A percentile compares a stretch with the other conserved stretches of the same genome.
phyloP scores from a whole-genome alignment of 148 eudicot genomes.

The Tetragonia tetragonoides region DNA sequence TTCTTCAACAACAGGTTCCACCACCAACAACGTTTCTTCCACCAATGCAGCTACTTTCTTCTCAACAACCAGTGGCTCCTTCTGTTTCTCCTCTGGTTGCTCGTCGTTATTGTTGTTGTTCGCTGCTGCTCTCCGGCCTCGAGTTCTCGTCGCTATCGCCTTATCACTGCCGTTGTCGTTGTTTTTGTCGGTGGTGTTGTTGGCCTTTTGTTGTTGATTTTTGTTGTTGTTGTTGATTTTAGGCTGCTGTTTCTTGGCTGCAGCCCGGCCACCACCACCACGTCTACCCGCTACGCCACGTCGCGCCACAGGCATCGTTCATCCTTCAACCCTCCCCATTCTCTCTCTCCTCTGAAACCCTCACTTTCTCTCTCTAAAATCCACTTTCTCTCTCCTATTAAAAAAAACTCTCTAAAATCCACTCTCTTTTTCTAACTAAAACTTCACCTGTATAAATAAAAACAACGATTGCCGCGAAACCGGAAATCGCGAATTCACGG shows the following conservation, averaged over 20 bases:
- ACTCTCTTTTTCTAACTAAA: neutral
- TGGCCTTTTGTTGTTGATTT: neutral
- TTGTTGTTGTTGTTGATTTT: constrained; percentile 15
- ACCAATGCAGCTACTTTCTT: neutral
- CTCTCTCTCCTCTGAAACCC: neutral
- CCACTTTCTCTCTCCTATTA: neutral
- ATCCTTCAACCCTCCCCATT: constrained; percentile 40
- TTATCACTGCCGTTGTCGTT: constrained; percentile 24
- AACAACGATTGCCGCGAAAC: neutral
- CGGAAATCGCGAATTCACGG: neutral
- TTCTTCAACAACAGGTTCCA: constrained; percentile 17
- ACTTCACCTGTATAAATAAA: neutral
- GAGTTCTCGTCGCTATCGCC: neutral
- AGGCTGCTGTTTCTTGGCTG: constrained; percentile 32
- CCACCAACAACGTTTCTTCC: neutral
- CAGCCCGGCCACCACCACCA: constrained; percentile 41
- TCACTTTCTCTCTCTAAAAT: constrained; percentile 5
- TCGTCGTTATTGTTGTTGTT: too few species aligned
- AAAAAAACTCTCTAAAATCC: neutral
- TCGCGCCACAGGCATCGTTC: constrained; percentile 63
- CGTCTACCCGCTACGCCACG: constrained; percentile 53
- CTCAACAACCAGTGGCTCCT: neutral
- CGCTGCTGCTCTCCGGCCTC: too few species aligned
- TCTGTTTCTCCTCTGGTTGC: too few species aligned
- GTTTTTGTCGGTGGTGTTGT: constrained; percentile 6